Evolutionary conservation across 2,329 filamentous ascomycete genomes (phyloP), one percentile per base, ranked within the genome.

Genomic region (Davidsoniella virescens): DNA sequence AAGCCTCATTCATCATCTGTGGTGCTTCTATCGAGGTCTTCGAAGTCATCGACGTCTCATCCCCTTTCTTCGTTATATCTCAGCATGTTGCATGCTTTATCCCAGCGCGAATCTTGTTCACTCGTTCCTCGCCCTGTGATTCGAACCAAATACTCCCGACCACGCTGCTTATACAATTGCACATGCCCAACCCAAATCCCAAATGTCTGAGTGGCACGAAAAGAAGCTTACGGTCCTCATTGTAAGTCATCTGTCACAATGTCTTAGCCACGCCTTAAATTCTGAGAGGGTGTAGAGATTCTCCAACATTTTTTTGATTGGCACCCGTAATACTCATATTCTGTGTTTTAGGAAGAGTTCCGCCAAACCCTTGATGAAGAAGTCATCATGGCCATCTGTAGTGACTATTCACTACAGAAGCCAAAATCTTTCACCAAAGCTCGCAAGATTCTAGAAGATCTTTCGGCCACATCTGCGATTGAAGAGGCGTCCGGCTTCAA

Each of bases 401-500:
- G 69, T 48, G 90, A 96, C 59, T 85, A 78, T 63, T 75, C 87
- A 57, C 66, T 88, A 16, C 61, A 64, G 2, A 63, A 76, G 18
- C 57, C 71, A 0, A 61, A 65, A 79, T 40, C 67, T 79, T 29
- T 59, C 20, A 5, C 71, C 2, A 65, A 68, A 8, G 77, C 80
- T 2, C 72, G 73, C 26, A 60, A 66, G n/a, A 70, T 73, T 0
- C 69, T 95, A 1, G 70, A 82, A n/a, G 63, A 65, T 1, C 65
- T 95, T 12, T 82, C 82, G 47, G 67, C 75, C 26, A 68, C 73
- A 52, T 86, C 83, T 0, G 61, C 68, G 0, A 64, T 67, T 1
- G 82, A 92, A 60, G 84, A 92, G 59, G 74, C 78, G 14, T 79
- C 76, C 8, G 80, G 79, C 0, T 94, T 94, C 59, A 86, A 92